Percentiles rank a stretch among this genome's conserved stretches.
phyloP scores from a whole-genome alignment of 805 yeast genomes.

The Sungouiella blattae region DNA sequence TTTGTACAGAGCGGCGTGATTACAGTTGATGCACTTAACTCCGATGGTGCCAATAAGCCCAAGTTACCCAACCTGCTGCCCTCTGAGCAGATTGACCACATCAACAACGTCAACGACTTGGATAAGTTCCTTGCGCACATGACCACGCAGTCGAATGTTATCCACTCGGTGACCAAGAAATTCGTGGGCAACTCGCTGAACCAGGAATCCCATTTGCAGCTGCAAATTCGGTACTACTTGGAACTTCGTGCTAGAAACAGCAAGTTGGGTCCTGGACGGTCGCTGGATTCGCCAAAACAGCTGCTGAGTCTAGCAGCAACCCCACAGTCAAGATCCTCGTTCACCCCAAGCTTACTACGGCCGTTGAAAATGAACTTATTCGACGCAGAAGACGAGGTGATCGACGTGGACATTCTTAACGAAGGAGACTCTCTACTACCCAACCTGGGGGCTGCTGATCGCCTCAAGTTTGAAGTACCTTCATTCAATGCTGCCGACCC shows the following conservation, averaged over 20 bases:
- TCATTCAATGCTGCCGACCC: neutral
- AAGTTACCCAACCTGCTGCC: constrained; percentile 10
- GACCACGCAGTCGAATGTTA: constrained; percentile 34
- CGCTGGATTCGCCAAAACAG: neutral
- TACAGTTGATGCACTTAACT: constrained; percentile 37
- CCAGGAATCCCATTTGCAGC: constrained; percentile 12
- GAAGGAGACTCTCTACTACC: constrained; percentile 12
- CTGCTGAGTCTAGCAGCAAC: neutral
- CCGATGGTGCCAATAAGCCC: constrained; percentile 9
- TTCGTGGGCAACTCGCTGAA: constrained; percentile 10
- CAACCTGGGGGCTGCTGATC: neutral
- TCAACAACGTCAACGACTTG: constrained; percentile 38
- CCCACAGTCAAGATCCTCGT: constrained; percentile 2
- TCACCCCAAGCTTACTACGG: constrained; percentile 16
- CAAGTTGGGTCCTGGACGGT: neutral
- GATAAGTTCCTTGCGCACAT: constrained; percentile 37
- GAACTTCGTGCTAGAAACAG: constrained; percentile 13
- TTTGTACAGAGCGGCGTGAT: constrained; percentile 44
- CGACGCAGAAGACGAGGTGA: constrained; percentile 13
- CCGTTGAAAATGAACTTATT: constrained; percentile 15
- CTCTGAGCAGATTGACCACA: constrained; percentile 35
- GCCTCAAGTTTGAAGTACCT: neutral
- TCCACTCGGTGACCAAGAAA: constrained; percentile 37
- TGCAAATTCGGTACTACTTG: constrained; percentile 20
- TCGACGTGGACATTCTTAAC: constrained; percentile 14